phyloP scores from a whole-genome alignment of 441 rosid species.

The Gossypium gossypioides region DNA sequence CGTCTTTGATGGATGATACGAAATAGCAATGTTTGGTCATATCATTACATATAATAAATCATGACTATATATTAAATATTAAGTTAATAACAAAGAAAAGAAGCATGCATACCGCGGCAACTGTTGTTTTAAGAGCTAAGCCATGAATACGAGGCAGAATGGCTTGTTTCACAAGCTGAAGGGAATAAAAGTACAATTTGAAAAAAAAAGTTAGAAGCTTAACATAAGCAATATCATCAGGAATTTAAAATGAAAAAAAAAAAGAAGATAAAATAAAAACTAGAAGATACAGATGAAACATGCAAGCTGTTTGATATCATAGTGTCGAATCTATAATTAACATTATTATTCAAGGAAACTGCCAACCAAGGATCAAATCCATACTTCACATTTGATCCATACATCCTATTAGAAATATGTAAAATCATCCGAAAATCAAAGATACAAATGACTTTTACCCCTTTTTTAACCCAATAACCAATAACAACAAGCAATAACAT shows the following conservation, averaged over 20 bases:
- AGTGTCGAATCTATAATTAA: background rate
- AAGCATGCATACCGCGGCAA: conserved; percentile 67
- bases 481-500: background rate
- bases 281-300: background rate
- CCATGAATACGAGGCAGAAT: conserved; percentile 92
- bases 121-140: conserved; percentile 83
- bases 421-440: background rate
- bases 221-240: background rate
- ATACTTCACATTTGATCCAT: background rate
- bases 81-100: background rate
- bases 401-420: too few relatives aligned
- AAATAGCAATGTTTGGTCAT: background rate
- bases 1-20: background rate
- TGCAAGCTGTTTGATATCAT: background rate
- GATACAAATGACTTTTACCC: background rate
- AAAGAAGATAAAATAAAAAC: background rate
- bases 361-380: background rate
- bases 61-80: background rate
- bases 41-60: background rate
- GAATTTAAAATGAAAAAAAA: too few relatives aligned
- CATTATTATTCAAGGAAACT: background rate
- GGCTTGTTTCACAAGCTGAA: conserved; percentile 86
- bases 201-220: background rate
- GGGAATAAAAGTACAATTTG: background rate
- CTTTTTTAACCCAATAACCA: background rate